phyloP scores from a whole-genome alignment of 2,329 filamentous ascomycete genomes.

The Orbilia javanica region DNA sequence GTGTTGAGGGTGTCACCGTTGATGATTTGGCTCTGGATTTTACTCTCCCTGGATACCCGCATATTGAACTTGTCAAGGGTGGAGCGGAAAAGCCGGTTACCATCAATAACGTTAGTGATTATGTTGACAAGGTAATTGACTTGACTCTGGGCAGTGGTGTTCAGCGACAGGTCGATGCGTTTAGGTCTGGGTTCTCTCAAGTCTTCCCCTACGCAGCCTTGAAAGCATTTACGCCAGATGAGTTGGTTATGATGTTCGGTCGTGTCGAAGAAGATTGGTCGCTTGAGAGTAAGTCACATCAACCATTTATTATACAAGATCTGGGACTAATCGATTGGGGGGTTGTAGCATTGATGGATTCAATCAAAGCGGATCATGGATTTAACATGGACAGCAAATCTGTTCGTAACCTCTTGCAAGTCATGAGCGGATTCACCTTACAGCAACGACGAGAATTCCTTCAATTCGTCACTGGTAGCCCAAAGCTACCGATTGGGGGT shows the following conservation, averaged over 20 bases:
- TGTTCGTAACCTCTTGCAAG: conserved; percentile 90
- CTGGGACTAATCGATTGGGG: conserved; percentile 63
- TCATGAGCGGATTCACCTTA: conserved; percentile 86
- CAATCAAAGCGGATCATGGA: conserved; percentile 97
- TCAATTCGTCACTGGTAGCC: conserved; percentile 97
- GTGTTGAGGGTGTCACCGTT: conserved; percentile 80
- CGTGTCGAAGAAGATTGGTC: conserved; percentile 96
- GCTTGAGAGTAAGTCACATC: conserved; percentile 83
- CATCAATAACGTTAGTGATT: conserved; percentile 89
- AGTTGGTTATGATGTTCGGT: conserved; percentile 94
- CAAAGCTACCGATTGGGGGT: conserved; percentile 98
- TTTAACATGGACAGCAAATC: conserved; percentile 99
- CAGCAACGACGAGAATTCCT: conserved; percentile 89
- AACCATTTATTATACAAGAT: neutral
- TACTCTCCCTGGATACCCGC: conserved; percentile 89
- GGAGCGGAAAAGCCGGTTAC: conserved; percentile 82
- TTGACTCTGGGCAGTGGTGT: conserved; percentile 92
- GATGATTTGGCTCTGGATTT: conserved; percentile 95
- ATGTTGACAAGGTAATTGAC: conserved; percentile 90
- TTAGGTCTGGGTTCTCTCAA: conserved; percentile 89
- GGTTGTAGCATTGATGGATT: conserved; percentile 85
- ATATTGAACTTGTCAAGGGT: conserved; percentile 82
- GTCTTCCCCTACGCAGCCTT: conserved; percentile 96
- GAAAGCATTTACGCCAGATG: conserved; percentile 92
- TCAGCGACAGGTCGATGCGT: conserved; percentile 88